A percentile compares a stretch with the other conserved stretches of the same genome.
Evolutionary conservation across 352 stramenopile species (phyloP).

Genomic region (Pilasporangium apinafurcum): DNA sequence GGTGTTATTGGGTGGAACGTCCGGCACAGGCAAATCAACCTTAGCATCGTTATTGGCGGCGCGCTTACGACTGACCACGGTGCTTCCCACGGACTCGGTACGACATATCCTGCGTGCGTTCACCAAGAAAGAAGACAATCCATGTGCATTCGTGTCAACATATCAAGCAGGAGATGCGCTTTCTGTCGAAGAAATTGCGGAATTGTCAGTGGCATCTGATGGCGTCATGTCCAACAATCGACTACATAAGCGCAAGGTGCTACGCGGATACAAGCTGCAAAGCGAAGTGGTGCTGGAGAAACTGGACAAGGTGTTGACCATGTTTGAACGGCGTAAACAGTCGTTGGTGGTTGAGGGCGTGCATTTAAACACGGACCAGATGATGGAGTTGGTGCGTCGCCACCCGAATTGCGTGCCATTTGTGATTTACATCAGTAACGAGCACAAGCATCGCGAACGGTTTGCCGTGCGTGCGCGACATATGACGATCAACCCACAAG

Average conservation of each 20-base stretch:
- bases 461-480: constrained; percentile 79
- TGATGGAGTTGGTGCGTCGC: constrained; percentile 68
- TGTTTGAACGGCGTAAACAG: constrained; percentile 79
- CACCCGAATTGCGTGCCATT: constrained; percentile 85
- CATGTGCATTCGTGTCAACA: constrained; percentile 80
- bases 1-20: constrained; percentile 82
- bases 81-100: constrained; percentile 82
- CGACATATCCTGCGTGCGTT: constrained; percentile 77
- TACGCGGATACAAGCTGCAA: constrained; percentile 82
- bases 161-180: constrained; percentile 84
- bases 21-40: constrained; percentile 81
- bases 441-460: constrained; percentile 82
- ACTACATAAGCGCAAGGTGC: constrained; percentile 75
- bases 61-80: constrained; percentile 72
- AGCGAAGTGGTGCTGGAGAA: constrained; percentile 79
- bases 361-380: constrained; percentile 79
- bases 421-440: constrained; percentile 87
- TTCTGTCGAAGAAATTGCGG: constrained; percentile 35
- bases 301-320: constrained; percentile 74
- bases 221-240: constrained; percentile 61
- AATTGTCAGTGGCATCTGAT: constrained; percentile 19
- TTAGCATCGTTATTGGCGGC: constrained; percentile 73
- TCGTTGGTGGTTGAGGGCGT: constrained; percentile 85
- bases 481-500: constrained; percentile 86
- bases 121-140: constrained; percentile 75